Evolutionary conservation across 129 eudicot species (phyloP).

Genomic region (Lactuca saligna): DNA sequence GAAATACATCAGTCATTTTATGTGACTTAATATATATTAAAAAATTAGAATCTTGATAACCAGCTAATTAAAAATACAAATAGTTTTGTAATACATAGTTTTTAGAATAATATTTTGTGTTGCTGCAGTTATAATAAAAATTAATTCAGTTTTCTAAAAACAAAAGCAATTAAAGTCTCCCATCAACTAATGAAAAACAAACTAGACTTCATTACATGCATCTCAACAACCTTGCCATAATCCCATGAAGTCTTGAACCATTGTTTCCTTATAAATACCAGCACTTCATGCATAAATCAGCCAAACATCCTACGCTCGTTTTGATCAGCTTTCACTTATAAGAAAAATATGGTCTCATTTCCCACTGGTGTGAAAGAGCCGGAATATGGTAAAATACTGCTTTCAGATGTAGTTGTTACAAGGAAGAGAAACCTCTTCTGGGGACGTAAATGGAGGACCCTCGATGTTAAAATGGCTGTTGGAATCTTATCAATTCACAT

Average conservation of each 20-base stretch:
- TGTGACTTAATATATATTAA: no score
- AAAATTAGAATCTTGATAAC: no score
- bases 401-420: constrained; percentile 61
- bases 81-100: background rate
- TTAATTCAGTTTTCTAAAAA: background rate
- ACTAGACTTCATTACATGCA: background rate
- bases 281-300: background rate
- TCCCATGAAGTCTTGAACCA: background rate
- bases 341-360: background rate
- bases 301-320: background rate
- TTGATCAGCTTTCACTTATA: background rate
- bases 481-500: constrained; percentile 46
- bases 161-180: background rate
- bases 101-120: background rate
- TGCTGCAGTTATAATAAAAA: background rate
- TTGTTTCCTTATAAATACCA: background rate
- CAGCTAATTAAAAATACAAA: no score
- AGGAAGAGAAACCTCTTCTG: constrained; percentile 41
- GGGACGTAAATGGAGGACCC: constrained; percentile 53
- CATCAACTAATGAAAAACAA: background rate
- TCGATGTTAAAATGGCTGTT: constrained; percentile 33
- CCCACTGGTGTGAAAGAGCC: background rate
- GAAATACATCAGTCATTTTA: no score
- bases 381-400: background rate
- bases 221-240: background rate